Base-by-base conservation (phyloP, 176 grass and related monocot species). In the Canna indica region DNA sequence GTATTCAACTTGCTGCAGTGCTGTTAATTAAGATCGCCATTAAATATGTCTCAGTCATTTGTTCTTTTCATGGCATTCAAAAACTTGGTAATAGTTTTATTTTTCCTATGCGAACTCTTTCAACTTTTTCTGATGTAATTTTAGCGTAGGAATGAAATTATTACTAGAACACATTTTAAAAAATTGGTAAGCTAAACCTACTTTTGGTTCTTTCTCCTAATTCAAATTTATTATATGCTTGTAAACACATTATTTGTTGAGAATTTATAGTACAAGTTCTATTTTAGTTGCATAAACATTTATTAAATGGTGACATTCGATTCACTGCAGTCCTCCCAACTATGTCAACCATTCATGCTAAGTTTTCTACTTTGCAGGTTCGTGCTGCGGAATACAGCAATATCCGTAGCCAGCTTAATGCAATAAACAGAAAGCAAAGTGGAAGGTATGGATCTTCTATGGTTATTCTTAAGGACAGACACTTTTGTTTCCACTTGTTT, bases 371-470 rank as follows among this genome's bases (percentile, higher is more conserved):
- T 73, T 71, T 69, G 47, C 79, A 99, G 94, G 84, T 93, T 44
- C 80, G 94, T 64, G 77, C 67, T 76, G 80, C 94, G 0, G 94
- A 99, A 29, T 99, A 99, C 50, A 93, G 83, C 65, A 99, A 88
- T 83, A 80, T 99, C 30, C 91, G 90, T 76, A 87, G 94, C 81
- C 94, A 99, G 76, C 94, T 99, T 67, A 92, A 86, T 59, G 80
- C 84, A 28, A 99, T 99, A 64, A 99, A 90, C 70, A 85, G 94
- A 79, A 99, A 99, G 84, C 94, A 99, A 90, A 93, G 72, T 78
- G 94, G 94, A 76, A 93, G 89, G 94, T 99, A 90, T 64, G 54
- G 36, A 42, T 53, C 1, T 53, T 63, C 1, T 9, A 14, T 26
- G 4, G 65, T 22, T 16, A 16, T 71, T 20, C 47, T 47, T 50